These are phyloP conservation scores for Solanum sparsipilum DNA, from an alignment of 257 asterid genomes.

Conservation along the genomic window DNA sequence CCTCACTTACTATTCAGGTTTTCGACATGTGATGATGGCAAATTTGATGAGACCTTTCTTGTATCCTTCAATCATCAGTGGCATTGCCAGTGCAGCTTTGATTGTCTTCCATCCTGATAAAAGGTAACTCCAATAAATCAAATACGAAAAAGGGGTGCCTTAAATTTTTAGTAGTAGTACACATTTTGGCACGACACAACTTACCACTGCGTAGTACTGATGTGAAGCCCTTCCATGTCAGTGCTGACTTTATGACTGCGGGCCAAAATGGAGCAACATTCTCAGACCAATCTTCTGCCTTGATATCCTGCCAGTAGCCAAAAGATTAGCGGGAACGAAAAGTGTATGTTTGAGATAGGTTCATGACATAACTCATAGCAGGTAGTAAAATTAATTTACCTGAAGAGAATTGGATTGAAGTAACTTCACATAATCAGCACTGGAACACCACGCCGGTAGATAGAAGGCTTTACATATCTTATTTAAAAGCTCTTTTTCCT, in stretches of 20 bases:
- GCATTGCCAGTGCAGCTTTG: constrained; percentile 89
- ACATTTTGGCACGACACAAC: neutral
- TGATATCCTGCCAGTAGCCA: constrained; percentile 50
- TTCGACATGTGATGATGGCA: constrained; percentile 68
- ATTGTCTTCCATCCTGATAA: constrained; percentile 86
- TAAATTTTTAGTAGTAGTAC: neutral
- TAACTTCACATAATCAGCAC: constrained; percentile 67
- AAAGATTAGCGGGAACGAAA: neutral
- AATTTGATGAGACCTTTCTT: constrained; percentile 78
- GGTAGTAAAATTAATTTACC: constrained; percentile 24
- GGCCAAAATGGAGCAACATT: constrained; percentile 98
- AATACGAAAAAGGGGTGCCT: neutral
- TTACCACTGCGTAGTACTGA: constrained; percentile 75
- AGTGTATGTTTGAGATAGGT: neutral
- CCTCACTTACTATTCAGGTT: constrained; percentile 32
- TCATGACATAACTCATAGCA: neutral
- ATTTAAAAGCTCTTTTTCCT: constrained; percentile 51
- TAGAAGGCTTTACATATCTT: constrained; percentile 67
- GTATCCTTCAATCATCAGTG: constrained; percentile 83
- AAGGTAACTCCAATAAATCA: neutral
- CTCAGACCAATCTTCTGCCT: constrained; percentile 80
- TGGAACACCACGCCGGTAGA: constrained; percentile 93
- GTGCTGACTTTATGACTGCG: constrained; percentile 75
- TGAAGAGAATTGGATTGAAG: constrained; percentile 62
- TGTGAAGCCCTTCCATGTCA: constrained; percentile 85